Conservation (phyloP, 306 rosid species). For the Medicago lupulina region DNA sequence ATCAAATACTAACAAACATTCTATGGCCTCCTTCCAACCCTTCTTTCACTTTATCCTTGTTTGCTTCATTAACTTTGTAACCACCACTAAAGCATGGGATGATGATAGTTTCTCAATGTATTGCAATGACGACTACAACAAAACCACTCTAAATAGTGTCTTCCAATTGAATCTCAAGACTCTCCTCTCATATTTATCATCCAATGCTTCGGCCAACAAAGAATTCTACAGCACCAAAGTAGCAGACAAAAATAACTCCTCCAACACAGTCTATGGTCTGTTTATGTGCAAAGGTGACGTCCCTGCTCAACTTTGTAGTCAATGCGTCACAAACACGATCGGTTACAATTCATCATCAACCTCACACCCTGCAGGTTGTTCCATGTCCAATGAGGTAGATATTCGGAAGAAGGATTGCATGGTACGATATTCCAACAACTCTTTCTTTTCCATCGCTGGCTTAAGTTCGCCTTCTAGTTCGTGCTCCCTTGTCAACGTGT, state of each 20-base stretch:
- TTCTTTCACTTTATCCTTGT: neutral
- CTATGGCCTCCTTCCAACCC: neutral
- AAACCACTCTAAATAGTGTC: neutral
- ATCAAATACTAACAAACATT: constrained; percentile 1
- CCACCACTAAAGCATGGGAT: neutral
- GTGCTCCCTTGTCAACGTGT: neutral
- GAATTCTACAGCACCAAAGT: constrained; percentile 2
- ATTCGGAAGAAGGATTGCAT: neutral
- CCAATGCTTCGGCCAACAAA: neutral
- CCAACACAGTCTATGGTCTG: neutral
- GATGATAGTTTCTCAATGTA: neutral
- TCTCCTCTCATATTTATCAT: constrained; percentile 2
- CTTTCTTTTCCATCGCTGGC: neutral
- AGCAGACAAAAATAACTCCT: neutral
- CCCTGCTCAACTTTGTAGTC: neutral
- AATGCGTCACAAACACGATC: neutral
- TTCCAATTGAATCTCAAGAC: neutral
- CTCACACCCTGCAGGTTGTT: neutral
- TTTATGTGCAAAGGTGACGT: constrained; percentile 37
- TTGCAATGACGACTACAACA: neutral
- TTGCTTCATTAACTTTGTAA: neutral
- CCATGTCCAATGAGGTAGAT: neutral
- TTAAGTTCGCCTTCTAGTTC: neutral
- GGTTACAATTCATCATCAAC: neutral
- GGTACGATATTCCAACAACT: neutral